Conservation (phyloP, 1,284 basidiomycete genomes). For the Neotropicomus parvogracilis region DNA sequence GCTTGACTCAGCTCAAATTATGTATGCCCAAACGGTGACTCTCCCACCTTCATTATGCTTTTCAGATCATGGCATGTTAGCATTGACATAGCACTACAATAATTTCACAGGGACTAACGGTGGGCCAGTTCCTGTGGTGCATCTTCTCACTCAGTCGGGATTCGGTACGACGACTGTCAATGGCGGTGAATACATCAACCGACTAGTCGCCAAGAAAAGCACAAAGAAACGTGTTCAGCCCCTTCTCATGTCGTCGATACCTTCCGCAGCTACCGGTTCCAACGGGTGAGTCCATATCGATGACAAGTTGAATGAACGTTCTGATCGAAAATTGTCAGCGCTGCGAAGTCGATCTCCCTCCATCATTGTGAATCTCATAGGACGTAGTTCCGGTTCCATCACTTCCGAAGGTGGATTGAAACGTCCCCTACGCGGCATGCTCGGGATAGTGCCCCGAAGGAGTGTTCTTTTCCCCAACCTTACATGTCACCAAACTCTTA, state of each 20-base stretch:
- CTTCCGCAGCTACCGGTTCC: conserved; percentile 59
- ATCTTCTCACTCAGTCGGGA: conserved; percentile 53
- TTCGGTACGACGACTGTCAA: conserved; percentile 39
- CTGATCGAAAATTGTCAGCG: conserved; percentile 40
- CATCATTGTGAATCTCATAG: conserved; percentile 61
- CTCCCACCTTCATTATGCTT: background rate
- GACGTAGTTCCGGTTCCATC: conserved; percentile 56
- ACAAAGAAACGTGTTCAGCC: conserved; percentile 60
- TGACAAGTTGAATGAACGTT: background rate
- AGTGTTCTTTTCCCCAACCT: conserved; percentile 80
- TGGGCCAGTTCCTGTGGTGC: conserved; percentile 59
- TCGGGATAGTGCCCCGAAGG: conserved; percentile 81
- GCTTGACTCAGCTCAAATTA: conserved; percentile 58
- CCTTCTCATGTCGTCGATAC: conserved; percentile 33
- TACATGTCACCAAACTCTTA: conserved; percentile 68
- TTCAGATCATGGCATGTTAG: conserved; percentile 65
- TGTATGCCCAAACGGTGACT: conserved; percentile 38
- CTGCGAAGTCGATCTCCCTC: conserved; percentile 78
- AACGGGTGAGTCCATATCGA: conserved; percentile 52
- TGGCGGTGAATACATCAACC: conserved; percentile 60
- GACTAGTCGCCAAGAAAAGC: conserved; percentile 68
- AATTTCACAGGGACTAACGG: conserved; percentile 63
- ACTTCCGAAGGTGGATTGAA: conserved; percentile 56
- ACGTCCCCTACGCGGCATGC: conserved; percentile 53
- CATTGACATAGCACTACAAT: conserved; percentile 58